Conservation (phyloP, 257 asterid genomes). For the Pogostemon cablin region DNA sequence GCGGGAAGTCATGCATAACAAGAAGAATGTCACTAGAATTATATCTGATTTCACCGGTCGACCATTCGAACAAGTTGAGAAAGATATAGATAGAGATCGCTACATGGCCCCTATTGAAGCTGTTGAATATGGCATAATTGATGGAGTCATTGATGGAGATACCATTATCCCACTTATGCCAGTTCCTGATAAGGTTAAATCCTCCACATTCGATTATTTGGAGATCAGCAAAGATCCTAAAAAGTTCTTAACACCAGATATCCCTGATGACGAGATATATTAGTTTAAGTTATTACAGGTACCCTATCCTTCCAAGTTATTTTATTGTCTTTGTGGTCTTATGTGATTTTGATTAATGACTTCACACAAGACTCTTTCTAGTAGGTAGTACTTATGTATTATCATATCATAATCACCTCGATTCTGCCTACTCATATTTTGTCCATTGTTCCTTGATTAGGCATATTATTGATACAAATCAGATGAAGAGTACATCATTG, state of each 20-base stretch:
- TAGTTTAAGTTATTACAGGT: conserved; percentile 48
- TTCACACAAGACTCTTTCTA: background rate
- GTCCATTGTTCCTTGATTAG: conserved; percentile 19
- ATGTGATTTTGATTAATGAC: conserved; percentile 3
- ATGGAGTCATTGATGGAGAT: conserved; percentile 86
- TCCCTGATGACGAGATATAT: conserved; percentile 85
- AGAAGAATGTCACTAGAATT: conserved; percentile 64
- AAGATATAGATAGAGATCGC: conserved; percentile 89
- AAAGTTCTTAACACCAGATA: conserved; percentile 72
- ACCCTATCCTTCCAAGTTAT: conserved; percentile 15
- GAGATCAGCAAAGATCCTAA: conserved; percentile 57
- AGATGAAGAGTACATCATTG: conserved; percentile 20
- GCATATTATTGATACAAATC: conserved; percentile 14
- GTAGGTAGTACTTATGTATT: background rate
- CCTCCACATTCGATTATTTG: conserved; percentile 57
- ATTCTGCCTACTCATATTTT: conserved; percentile 1
- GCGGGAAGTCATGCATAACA: conserved; percentile 78
- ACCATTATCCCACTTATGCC: conserved; percentile 79
- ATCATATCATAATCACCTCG: conserved; percentile 4
- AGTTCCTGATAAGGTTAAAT: conserved; percentile 73
- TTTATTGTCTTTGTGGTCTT: conserved; percentile 1
- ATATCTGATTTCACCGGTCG: conserved; percentile 74
- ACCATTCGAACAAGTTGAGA: conserved; percentile 79
- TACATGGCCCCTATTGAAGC: conserved; percentile 98
- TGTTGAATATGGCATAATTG: conserved; percentile 87